phyloP scores from a whole-genome alignment of 225 moss, liverwort and hornwort genomes.

The Pseudisothecium myosuroides region DNA sequence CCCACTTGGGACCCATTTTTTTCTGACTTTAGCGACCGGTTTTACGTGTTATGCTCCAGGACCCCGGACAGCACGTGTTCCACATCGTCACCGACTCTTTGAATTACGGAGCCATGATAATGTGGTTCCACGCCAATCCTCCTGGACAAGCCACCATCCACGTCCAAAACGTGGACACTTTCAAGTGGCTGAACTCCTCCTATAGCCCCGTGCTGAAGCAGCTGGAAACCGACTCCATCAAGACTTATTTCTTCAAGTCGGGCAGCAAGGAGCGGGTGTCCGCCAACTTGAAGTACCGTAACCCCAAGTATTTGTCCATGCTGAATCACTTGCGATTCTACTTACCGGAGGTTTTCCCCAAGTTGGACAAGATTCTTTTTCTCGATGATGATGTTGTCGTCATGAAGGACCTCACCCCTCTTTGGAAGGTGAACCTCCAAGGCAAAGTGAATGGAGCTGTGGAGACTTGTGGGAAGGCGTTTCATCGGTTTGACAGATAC shows the following conservation, averaged over 20 bases:
- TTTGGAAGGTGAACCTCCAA: slow-evolving; percentile 59
- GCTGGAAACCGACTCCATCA: slow-evolving; percentile 65
- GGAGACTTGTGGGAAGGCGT: slow-evolving; percentile 69
- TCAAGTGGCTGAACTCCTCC: slow-evolving; percentile 73
- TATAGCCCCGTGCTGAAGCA: slow-evolving; percentile 77
- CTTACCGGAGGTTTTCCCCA: slow-evolving; percentile 70
- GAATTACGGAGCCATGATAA: slow-evolving; percentile 70
- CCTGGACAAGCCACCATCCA: slow-evolving; percentile 49
- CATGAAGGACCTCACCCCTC: slow-evolving; percentile 60
- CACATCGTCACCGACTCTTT: slow-evolving; percentile 77
- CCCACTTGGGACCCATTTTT: not conserved
- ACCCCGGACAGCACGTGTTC: slow-evolving; percentile 60
- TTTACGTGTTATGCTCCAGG: not conserved
- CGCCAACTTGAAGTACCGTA: slow-evolving; percentile 71
- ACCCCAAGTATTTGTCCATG: slow-evolving; percentile 85
- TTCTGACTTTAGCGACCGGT: not conserved
- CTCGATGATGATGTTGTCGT: slow-evolving; percentile 77
- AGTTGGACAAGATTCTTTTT: slow-evolving; percentile 61
- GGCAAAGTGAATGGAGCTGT: slow-evolving; percentile 87
- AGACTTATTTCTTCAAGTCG: slow-evolving; percentile 63
- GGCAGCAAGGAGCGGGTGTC: slow-evolving; percentile 35
- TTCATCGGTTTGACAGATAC: slow-evolving; percentile 76
- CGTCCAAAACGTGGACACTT: slow-evolving; percentile 70
- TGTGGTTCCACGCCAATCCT: slow-evolving; percentile 64
- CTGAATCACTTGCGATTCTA: slow-evolving; percentile 86